Percentiles rank a stretch among this genome's conserved stretches.
Evolutionary conservation across 768 basidiomycete genomes (phyloP).

Genomic region (Xerocomellus chrysenteron): DNA sequence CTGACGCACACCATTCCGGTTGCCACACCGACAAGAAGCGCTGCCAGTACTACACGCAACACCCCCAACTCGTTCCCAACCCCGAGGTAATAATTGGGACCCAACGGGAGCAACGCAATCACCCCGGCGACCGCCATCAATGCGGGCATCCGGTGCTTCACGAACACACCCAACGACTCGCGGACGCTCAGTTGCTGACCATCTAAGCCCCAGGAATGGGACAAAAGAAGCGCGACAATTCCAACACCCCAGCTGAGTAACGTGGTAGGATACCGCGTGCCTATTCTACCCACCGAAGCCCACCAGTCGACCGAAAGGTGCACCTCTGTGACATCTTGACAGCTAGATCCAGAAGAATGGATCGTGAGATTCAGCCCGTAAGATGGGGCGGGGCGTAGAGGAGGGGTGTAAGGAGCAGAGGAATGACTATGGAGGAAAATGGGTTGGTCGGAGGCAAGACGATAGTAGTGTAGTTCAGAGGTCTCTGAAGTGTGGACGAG

Average conservation of each 20-base stretch:
- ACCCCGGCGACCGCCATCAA: constrained; percentile 45
- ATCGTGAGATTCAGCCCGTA: constrained; percentile 55
- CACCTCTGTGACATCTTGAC: constrained; percentile 40
- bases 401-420: constrained; percentile 60
- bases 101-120: constrained; percentile 56
- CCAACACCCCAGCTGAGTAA: constrained; percentile 74
- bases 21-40: constrained; percentile 55
- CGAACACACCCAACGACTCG: constrained; percentile 50
- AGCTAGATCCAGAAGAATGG: constrained; percentile 54
- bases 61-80: constrained; percentile 49
- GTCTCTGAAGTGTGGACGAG: constrained; percentile 59
- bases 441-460: constrained; percentile 37
- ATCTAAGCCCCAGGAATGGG: constrained; percentile 45
- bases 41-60: constrained; percentile 45
- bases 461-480: constrained; percentile 68
- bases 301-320: constrained; percentile 66
- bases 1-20: constrained; percentile 61
- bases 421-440: constrained; percentile 63
- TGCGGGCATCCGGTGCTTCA: constrained; percentile 36
- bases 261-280: constrained; percentile 72
- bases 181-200: constrained; percentile 43
- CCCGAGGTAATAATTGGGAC: constrained; percentile 57
- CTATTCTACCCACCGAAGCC: constrained; percentile 67
- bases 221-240: constrained; percentile 58
- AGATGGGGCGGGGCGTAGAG: constrained; percentile 9